Evolutionary conservation across 805 yeast species (phyloP).

Genomic region (Yamadazyma phyllophila): DNA sequence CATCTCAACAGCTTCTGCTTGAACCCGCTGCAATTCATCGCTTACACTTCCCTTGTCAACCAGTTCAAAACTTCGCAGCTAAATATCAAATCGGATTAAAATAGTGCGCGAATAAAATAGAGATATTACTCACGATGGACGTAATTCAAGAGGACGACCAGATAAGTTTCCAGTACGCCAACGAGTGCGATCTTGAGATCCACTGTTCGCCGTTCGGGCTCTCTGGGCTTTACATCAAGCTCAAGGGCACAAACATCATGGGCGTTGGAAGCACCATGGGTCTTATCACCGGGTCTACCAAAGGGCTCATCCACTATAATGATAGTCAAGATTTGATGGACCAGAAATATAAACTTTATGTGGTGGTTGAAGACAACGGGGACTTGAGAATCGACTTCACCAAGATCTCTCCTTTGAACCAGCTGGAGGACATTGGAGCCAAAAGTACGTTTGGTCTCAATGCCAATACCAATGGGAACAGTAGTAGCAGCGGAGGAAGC

Average conservation of each 20-base stretch:
- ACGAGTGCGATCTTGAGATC: conserved; percentile 51
- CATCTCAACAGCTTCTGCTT: conserved; percentile 23
- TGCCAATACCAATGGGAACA: conserved; percentile 6
- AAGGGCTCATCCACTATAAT: conserved; percentile 49
- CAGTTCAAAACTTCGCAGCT: background rate
- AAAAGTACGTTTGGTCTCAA: background rate
- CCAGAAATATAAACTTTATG: conserved; percentile 49
- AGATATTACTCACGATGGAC: conserved; percentile 6
- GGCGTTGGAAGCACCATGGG: conserved; percentile 61
- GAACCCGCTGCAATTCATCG: conserved; percentile 9
- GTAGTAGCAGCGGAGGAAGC: background rate
- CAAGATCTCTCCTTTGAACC: conserved; percentile 34
- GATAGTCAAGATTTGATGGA: conserved; percentile 44
- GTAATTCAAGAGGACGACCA: conserved; percentile 10
- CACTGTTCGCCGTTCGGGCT: conserved; percentile 59
- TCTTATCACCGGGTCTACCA: conserved; percentile 50
- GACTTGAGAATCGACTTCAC: conserved; percentile 51
- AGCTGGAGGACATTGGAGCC: conserved; percentile 11
- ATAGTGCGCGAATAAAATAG: background rate
- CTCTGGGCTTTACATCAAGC: conserved; percentile 48
- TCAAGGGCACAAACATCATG: conserved; percentile 47
- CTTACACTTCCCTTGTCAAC: conserved; percentile 8
- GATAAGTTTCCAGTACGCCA: conserved; percentile 40
- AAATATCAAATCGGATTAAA: background rate
- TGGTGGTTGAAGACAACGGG: conserved; percentile 46